Evolutionary conservation across 192 early-diverging fungal species (phyloP), one percentile per base, ranked within the genome.

Genomic region (Coemansia erecta): DNA sequence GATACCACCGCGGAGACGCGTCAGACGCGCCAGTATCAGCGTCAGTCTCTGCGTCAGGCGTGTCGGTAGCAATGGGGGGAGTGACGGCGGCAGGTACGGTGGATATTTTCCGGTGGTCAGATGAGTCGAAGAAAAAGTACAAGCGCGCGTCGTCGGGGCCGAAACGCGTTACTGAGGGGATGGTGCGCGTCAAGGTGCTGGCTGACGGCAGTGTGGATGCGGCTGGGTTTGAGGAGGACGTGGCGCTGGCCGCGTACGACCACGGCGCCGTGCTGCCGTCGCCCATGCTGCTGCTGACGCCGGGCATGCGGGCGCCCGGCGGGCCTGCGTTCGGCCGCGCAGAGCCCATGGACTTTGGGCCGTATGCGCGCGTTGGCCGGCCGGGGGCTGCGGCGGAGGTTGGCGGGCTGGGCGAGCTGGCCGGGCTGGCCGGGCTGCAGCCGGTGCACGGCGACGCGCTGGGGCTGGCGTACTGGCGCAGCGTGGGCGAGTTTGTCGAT

Each of bases 401-500:
- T 45, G 11, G 48, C 26, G 48, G 31, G 61, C 4, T 15, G 18
- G 53, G 21, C 37, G 18, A 23, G 21, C 2, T 31, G 28, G 28
- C 28, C 28, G 28, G 7, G 7, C 28, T 7, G 4, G 28, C 4
- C 28, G 28, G 28, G 13, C 51, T 81, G 58, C 56, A 58, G 26
- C 19, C 61, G 9, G 55, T 72, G 22, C 60, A 72, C 26, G 74
- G 72, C 37, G 71, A 77, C 19, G 33, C 60, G 2, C 24, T 76
- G 49, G 80, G 80, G 10, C 48, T 73, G 53, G 73, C 80, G 18
- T 82, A 82, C 58, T 70, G 70, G 74, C 59, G 55, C 54, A 82
- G 80, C 61, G 37, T 77, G 53, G 53, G 65, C 59, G 64, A 66
- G 14, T 82, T 82, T 61, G 64, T 72, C 28, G 71, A 67, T 7